Conservation (phyloP, 2,329 filamentous ascomycete species). For the Fusarium subglutinans region DNA sequence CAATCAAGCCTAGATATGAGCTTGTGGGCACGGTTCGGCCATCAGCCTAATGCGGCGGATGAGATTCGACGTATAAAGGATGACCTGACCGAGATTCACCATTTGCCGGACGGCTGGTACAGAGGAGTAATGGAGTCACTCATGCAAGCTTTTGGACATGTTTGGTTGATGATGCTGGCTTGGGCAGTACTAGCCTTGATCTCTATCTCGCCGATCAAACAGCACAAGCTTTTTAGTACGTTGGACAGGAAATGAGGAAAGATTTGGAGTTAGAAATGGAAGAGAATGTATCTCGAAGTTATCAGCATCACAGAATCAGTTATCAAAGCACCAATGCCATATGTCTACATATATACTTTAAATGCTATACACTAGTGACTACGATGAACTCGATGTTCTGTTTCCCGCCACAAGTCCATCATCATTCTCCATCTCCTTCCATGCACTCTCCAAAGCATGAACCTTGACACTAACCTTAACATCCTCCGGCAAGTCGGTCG, state of each 20-base stretch:
- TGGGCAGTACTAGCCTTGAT: conserved; percentile 5
- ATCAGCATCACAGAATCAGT: neutral
- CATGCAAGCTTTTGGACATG: conserved; percentile 4
- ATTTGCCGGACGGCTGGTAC: neutral
- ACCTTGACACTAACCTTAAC: conserved; percentile 37
- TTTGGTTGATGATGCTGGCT: conserved; percentile 2
- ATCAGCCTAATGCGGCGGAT: neutral
- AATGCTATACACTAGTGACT: neutral
- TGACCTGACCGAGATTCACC: neutral
- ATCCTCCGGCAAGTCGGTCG: conserved; percentile 29
- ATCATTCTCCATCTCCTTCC: conserved; percentile 17
- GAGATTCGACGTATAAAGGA: conserved; percentile 1
- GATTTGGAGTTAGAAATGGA: too few species aligned
- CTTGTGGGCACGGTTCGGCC: neutral
- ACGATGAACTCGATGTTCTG: neutral
- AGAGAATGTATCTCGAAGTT: neutral
- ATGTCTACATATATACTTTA: neutral
- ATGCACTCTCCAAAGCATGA: conserved; percentile 41
- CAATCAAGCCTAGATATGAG: neutral
- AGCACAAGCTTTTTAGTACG: neutral
- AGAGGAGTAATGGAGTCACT: conserved; percentile 1
- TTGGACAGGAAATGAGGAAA: neutral
- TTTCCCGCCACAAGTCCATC: conserved; percentile 9
- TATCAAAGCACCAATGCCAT: neutral
- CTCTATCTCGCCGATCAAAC: conserved; percentile 1